These are phyloP conservation scores for Gardenia jasminoides DNA, from an alignment of 257 asterid genomes.

Conservation along the genomic window DNA sequence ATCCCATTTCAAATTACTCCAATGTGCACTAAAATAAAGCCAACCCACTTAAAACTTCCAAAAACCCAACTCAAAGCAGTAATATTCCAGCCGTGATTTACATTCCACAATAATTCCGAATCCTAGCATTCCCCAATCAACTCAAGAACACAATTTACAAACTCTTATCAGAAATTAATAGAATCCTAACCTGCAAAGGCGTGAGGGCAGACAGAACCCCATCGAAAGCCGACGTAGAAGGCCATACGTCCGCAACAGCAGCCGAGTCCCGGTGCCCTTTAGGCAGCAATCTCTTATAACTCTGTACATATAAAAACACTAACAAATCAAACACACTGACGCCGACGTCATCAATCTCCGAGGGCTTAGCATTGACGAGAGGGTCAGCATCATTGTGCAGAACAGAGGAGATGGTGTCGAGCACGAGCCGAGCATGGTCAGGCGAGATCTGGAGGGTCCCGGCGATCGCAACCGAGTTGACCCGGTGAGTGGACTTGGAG, in stretches of 20 bases:
- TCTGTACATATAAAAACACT: conserved; percentile 68
- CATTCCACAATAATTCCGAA: not conserved
- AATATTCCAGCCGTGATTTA: not conserved
- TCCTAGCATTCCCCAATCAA: not conserved
- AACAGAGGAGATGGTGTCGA: conserved; percentile 60
- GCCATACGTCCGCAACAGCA: conserved; percentile 95
- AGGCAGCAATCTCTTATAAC: conserved; percentile 81
- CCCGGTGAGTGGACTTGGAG: conserved; percentile 40
- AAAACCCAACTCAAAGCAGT: not conserved
- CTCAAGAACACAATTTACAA: not conserved
- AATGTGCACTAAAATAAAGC: not conserved
- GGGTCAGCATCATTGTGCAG: conserved; percentile 63
- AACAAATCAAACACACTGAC: conserved; percentile 78
- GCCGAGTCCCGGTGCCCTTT: conserved; percentile 91
- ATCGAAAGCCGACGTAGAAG: conserved; percentile 86
- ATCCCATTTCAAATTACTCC: not conserved
- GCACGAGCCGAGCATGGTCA: conserved; percentile 66
- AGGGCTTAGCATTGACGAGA: conserved; percentile 38
- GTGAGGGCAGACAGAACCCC: conserved; percentile 80
- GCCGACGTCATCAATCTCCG: conserved; percentile 56
- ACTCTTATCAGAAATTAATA: not conserved
- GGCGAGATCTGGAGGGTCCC: conserved; percentile 56
- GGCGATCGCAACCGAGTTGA: conserved; percentile 39
- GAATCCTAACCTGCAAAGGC: conserved; percentile 61
- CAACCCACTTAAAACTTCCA: conserved; percentile 2